Base-by-base conservation (phyloP, 768 basidiomycete genomes). In the Ramaria rubella region DNA sequence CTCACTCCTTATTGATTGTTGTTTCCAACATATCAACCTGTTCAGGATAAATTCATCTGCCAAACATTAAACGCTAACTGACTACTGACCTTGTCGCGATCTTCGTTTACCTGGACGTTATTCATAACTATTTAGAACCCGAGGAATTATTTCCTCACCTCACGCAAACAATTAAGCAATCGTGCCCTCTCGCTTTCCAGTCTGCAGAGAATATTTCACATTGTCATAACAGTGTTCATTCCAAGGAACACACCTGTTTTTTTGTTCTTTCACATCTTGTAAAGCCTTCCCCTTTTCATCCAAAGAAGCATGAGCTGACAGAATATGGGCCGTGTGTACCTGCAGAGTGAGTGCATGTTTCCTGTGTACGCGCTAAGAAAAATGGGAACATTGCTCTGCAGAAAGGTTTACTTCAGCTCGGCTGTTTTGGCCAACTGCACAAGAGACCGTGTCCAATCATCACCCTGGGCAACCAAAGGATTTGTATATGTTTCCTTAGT, bases 341-440 rank as follows among this genome's bases (percentile, higher is more conserved):
- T 92, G 90, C 42, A 92, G 72, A 8, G 87, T 87, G 60, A 92
- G 67, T 4, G 88, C 88, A 66, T 91, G 90, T 71, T 90, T 90
- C 72, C 88, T 90, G 58, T 15, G 45, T 29, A 44, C 43, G 45
- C 45, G 50, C 31, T 17, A 17, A 24, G 36, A 51, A 31, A 52
- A 60, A 33, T 17, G 19, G 24, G 38, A 46, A 15, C 53, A 5
- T 8, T 24, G 44, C 50, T 54, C 23, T 40, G 45, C 48, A 36
- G 26, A 30, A 48, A 23, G 5, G 79, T 87, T 63, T 68, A 92
- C 90, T 92, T 92, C 64, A 92, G 77, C 67, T 92, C 90, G 8
- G 90, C 90, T 1, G 87, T 89, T 73, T 88, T 91, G 5, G 90
- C 90, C 11, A 92, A 77, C 52, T 91, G 87, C 30, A 92, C 85